These are phyloP conservation scores for Syzygium aromaticum DNA, from an alignment of 345 rosid genomes.

Conservation along the genomic window DNA sequence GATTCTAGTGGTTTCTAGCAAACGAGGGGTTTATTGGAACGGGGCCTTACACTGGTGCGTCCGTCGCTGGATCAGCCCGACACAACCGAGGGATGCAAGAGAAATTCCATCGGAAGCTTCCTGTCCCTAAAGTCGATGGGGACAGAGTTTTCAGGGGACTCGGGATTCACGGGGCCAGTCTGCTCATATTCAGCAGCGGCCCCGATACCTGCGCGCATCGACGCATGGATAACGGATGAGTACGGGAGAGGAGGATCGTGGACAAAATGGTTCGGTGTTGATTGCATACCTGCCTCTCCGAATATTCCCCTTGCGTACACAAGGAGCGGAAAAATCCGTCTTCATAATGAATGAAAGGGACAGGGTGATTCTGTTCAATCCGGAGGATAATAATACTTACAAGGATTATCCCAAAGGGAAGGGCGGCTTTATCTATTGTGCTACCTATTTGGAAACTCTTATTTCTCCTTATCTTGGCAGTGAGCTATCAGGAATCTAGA, in stretches of 20 bases:
- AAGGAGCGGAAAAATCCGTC: not conserved
- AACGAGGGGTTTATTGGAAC: no score
- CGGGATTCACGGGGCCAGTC: not conserved
- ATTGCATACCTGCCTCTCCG: not conserved
- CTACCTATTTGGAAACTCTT: not conserved
- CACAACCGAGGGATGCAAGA: no score
- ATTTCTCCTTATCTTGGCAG: not conserved
- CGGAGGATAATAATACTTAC: not conserved
- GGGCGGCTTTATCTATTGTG: not conserved
- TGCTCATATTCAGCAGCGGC: not conserved
- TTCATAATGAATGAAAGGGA: not conserved
- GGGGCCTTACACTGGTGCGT: no score
- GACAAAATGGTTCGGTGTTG: not conserved
- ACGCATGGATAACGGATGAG: slow-evolving; percentile 5
- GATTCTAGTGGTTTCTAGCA: no score
- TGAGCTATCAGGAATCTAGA: not conserved
- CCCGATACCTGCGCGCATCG: not conserved
- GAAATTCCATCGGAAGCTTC: not conserved
- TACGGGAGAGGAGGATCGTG: not conserved
- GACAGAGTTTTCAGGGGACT: not conserved
- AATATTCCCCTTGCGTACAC: not conserved
- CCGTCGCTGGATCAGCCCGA: no score
- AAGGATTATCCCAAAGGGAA: not conserved
- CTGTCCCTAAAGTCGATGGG: not conserved
- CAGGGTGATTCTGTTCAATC: not conserved